Conservation (phyloP, 176 grass and related monocot species). For the Aegilops longissima region DNA sequence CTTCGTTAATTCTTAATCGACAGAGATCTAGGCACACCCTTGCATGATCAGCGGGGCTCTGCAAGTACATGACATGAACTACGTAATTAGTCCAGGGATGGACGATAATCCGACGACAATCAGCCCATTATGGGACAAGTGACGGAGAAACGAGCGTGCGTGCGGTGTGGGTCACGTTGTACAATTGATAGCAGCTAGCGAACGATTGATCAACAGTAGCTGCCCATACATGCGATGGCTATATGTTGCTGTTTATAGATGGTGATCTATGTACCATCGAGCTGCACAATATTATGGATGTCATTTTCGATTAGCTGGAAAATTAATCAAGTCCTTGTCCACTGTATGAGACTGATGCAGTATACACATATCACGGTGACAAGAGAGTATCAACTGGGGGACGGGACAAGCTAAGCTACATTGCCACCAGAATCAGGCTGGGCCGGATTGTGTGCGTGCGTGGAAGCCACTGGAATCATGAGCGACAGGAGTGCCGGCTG, state of each 20-base stretch:
- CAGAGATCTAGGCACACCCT: too few relatives aligned
- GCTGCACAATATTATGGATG: neutral
- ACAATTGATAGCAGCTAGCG: neutral
- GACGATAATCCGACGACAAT: too few relatives aligned
- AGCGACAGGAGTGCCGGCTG: neutral
- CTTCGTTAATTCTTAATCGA: too few relatives aligned
- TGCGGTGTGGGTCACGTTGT: neutral
- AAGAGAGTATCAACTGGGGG: too few relatives aligned
- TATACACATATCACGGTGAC: too few relatives aligned
- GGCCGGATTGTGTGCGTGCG: neutral
- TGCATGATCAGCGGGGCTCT: too few relatives aligned
- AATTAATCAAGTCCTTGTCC: neutral
- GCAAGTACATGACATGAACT: too few relatives aligned
- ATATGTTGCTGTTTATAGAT: neutral
- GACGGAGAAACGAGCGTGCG: neutral
- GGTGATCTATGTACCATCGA: neutral
- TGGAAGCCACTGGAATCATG: neutral
- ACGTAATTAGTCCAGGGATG: too few relatives aligned
- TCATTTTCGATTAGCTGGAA: neutral
- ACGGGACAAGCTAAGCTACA: too few relatives aligned
- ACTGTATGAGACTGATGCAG: neutral
- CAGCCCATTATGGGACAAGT: too few relatives aligned
- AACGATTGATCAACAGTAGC: neutral
- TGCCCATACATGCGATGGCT: neutral
- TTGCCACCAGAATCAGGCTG: too few relatives aligned